Evolutionary conservation across 371 early-diverging fungal genomes (phyloP).

Genomic region (Rhizopus microsporus): DNA sequence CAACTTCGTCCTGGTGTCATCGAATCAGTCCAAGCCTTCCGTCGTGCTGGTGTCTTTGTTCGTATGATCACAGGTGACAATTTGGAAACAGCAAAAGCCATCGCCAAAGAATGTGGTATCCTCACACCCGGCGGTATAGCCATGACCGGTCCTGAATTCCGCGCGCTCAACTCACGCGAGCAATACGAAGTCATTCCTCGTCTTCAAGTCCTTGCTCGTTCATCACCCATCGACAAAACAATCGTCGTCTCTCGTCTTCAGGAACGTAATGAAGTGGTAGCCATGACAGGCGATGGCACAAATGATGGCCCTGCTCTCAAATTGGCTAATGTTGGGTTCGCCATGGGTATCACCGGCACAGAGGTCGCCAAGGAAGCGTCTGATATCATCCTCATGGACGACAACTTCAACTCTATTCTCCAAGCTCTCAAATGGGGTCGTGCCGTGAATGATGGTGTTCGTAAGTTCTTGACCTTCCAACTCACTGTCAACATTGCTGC

Average conservation of each 20-base stretch:
- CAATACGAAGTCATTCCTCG: conserved; percentile 72
- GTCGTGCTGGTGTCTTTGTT: conserved; percentile 82
- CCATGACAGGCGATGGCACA: conserved; percentile 89
- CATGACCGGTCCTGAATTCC: conserved; percentile 86
- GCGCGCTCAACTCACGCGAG: conserved; percentile 63
- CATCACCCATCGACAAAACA: conserved; percentile 88
- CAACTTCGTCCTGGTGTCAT: conserved; percentile 82
- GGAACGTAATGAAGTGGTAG: conserved; percentile 63
- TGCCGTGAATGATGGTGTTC: conserved; percentile 85
- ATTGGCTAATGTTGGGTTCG: conserved; percentile 92
- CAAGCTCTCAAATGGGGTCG: conserved; percentile 91
- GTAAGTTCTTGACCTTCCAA: conserved; percentile 93
- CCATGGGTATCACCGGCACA: conserved; percentile 94
- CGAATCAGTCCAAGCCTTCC: conserved; percentile 73
- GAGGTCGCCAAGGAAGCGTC: conserved; percentile 94
- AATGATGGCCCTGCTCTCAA: conserved; percentile 95
- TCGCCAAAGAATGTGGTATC: conserved; percentile 83
- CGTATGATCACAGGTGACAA: conserved; percentile 96
- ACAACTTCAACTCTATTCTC: conserved; percentile 86
- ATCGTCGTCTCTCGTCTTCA: conserved; percentile 79
- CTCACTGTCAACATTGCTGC: conserved; percentile 91
- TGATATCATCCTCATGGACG: conserved; percentile 89
- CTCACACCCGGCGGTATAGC: conserved; percentile 72
- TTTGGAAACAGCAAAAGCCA: conserved; percentile 78
- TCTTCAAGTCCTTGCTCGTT: conserved; percentile 87